Conservation (phyloP, 2,329 filamentous ascomycete genomes). For the Sphaerulina populicola region DNA sequence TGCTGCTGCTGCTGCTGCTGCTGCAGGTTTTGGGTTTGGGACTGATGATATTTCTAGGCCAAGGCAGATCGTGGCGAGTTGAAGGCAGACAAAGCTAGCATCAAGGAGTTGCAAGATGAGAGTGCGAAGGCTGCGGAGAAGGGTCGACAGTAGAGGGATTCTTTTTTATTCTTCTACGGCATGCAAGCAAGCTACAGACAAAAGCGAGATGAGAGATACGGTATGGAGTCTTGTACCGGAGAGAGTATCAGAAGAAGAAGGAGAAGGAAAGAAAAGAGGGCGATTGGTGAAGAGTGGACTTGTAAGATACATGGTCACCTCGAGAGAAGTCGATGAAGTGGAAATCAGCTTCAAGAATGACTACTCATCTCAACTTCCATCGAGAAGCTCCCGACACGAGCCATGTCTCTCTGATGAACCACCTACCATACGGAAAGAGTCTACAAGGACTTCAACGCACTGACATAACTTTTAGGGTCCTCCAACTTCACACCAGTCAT, state of each 20-base stretch:
- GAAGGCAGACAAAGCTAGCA: conserved; percentile 25
- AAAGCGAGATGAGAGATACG: background rate
- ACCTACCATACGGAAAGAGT: background rate
- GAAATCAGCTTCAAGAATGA: background rate
- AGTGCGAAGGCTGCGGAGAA: conserved; percentile 28
- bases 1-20: no score
- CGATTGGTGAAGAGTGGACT: background rate
- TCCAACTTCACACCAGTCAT: conserved; percentile 54
- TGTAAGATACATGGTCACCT: background rate
- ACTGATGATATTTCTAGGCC: conserved; percentile 19
- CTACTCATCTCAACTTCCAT: no score
- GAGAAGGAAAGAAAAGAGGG: background rate
- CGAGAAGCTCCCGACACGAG: no score
- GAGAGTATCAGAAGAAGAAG: background rate
- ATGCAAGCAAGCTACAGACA: background rate
- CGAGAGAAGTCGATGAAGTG: background rate
- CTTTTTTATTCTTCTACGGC: background rate
- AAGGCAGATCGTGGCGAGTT: conserved; percentile 34
- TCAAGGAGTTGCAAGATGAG: conserved; percentile 32
- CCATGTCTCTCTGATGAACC: no score
- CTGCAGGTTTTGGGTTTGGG: no score
- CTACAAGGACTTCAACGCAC: conserved; percentile 27
- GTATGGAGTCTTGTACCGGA: background rate
- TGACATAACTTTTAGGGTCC: conserved; percentile 34
- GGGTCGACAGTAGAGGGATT: conserved; percentile 14